A percentile compares a stretch with the other conserved stretches of the same genome.
These are phyloP conservation scores for Lachnellula willkommii DNA, from an alignment of 2,329 filamentous ascomycete genomes.

Conservation along the genomic window DNA sequence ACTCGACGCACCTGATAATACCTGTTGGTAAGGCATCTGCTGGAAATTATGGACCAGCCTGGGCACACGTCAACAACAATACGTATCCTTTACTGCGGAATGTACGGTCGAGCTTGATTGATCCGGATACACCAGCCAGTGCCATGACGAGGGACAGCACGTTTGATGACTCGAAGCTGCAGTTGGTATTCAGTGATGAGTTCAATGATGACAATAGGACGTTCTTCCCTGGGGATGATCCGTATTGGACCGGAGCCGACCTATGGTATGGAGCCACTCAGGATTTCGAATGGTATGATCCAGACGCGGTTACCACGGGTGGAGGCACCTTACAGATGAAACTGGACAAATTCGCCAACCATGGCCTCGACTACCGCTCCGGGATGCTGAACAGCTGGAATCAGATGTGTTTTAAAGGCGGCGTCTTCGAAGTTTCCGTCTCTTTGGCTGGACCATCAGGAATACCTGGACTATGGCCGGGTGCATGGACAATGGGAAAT, in stretches of 20 bases:
- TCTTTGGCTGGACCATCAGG: slow-evolving; percentile 47
- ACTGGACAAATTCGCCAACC: slow-evolving; percentile 41
- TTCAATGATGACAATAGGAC: slow-evolving; percentile 48
- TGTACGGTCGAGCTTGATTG: slow-evolving; percentile 43
- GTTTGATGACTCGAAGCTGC: slow-evolving; percentile 40
- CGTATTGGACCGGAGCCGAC: slow-evolving; percentile 48
- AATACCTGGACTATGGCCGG: slow-evolving; percentile 46
- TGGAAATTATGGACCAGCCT: slow-evolving; percentile 25
- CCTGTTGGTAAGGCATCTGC: not conserved
- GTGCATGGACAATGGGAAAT: slow-evolving; percentile 50
- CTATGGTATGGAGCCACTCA: slow-evolving; percentile 51
- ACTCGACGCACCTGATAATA: slow-evolving; percentile 25
- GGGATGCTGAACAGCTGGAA: slow-evolving; percentile 51
- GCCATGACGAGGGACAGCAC: slow-evolving; percentile 41
- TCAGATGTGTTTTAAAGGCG: slow-evolving; percentile 50
- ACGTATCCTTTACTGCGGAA: slow-evolving; percentile 44
- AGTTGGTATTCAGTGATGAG: slow-evolving; percentile 52
- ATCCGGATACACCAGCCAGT: slow-evolving; percentile 44
- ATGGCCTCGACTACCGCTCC: slow-evolving; percentile 42
- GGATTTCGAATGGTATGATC: slow-evolving; percentile 36
- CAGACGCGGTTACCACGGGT: slow-evolving; percentile 45
- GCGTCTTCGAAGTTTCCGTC: slow-evolving; percentile 47
- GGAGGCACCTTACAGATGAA: slow-evolving; percentile 42
- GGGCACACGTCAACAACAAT: slow-evolving; percentile 44
- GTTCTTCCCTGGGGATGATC: slow-evolving; percentile 53